Evolutionary conservation across 805 yeast genomes (phyloP).

Genomic region (Ogataea polymorpha): DNA sequence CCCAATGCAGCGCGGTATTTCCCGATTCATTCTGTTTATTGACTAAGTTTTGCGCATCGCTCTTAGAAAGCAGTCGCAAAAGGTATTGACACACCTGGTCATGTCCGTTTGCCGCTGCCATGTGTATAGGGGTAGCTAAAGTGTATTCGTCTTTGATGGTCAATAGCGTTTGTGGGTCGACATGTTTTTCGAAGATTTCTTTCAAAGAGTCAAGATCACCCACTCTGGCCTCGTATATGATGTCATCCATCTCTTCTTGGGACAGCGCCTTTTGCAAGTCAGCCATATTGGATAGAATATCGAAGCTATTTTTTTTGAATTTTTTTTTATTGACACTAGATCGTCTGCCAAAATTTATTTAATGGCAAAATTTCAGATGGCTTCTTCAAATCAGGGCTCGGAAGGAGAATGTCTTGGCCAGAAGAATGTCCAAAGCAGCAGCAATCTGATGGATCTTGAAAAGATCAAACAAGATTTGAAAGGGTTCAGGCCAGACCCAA

Average conservation of each 20-base stretch:
- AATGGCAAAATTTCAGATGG: slow-evolving; percentile 5
- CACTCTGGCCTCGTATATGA: slow-evolving; percentile 78
- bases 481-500: slow-evolving; percentile 23
- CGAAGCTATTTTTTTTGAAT: slow-evolving; percentile 1
- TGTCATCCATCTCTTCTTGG: slow-evolving; percentile 80
- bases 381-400: background rate
- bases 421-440: background rate
- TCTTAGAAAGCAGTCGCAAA: slow-evolving; percentile 44
- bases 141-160: slow-evolving; percentile 61
- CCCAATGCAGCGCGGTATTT: slow-evolving; percentile 97
- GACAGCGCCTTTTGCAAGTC: slow-evolving; percentile 32
- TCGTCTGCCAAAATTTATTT: slow-evolving; percentile 1
- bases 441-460: slow-evolving; percentile 7
- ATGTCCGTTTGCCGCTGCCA: slow-evolving; percentile 97
- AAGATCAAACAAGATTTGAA: slow-evolving; percentile 23
- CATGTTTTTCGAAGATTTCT: slow-evolving; percentile 58
- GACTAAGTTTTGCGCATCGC: slow-evolving; percentile 45
- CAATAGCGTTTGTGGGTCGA: slow-evolving; percentile 42
- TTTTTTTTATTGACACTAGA: slow-evolving; percentile 6
- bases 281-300: slow-evolving; percentile 17
- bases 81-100: slow-evolving; percentile 60
- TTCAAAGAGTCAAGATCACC: slow-evolving; percentile 80
- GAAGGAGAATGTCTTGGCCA: background rate
- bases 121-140: slow-evolving; percentile 77
- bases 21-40: slow-evolving; percentile 71